A percentile compares a stretch with the other conserved stretches of the same genome.
phyloP scores from a whole-genome alignment of 176 grass and related monocot genomes.

The Hsuehochloa calcarea region DNA sequence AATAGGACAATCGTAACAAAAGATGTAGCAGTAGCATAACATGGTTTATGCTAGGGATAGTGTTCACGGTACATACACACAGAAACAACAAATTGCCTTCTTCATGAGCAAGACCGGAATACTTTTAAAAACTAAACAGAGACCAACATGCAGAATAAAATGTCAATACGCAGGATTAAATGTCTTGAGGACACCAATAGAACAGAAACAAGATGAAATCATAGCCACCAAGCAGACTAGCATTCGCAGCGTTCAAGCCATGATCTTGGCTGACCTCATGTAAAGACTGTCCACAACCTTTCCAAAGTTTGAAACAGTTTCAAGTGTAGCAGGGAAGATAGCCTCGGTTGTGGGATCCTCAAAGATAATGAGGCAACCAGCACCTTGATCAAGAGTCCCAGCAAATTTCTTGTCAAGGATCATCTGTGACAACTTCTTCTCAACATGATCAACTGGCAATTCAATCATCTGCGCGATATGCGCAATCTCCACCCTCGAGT shows the following conservation, averaged over 20 bases:
- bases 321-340: conserved; percentile 68
- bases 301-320: conserved; percentile 66
- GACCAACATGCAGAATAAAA: conserved; percentile 7
- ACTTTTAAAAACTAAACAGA: background rate
- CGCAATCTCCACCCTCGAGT: conserved; percentile 59
- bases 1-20: background rate
- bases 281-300: conserved; percentile 82
- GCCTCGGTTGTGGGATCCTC: conserved; percentile 57
- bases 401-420: conserved; percentile 87
- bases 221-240: background rate
- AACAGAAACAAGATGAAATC: conserved; percentile 26
- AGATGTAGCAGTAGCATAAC: background rate
- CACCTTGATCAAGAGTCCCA: conserved; percentile 75
- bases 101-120: background rate
- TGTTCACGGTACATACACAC: background rate
- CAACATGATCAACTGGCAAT: conserved; percentile 60
- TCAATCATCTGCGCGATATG: conserved; percentile 70
- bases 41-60: background rate
- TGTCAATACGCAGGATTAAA: conserved; percentile 22
- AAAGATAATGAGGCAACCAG: conserved; percentile 74
- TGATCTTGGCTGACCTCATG: conserved; percentile 65
- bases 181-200: background rate
- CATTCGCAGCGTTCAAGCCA: conserved; percentile 40
- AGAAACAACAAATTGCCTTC: conserved; percentile 3
- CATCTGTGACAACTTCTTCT: conserved; percentile 78